A percentile compares a stretch with the other conserved stretches of the same genome.
These are phyloP conservation scores for Datisca glomerata DNA, from an alignment of 306 rosid species.

Conservation along the genomic window DNA sequence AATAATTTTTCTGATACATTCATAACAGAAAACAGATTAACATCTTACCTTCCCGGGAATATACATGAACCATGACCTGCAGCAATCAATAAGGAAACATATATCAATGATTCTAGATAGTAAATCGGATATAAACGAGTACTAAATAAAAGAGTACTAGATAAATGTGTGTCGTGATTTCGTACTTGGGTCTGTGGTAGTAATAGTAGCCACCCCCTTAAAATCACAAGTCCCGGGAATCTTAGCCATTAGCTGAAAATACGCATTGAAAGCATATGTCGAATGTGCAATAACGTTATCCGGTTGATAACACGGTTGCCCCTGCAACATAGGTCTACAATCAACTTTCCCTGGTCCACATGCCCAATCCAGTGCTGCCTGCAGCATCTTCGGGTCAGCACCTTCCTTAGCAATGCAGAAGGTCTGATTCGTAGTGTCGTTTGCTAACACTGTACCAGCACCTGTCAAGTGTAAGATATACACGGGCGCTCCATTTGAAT, in stretches of 20 bases:
- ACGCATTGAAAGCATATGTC: conserved; percentile 81
- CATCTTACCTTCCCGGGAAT: conserved; percentile 67
- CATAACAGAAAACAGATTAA: neutral
- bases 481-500: conserved; percentile 56
- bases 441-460: conserved; percentile 68
- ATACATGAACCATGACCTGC: conserved; percentile 73
- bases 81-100: conserved; percentile 12
- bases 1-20: neutral
- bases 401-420: conserved; percentile 74
- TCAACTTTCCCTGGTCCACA: conserved; percentile 97
- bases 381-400: conserved; percentile 68
- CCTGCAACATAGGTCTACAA: conserved; percentile 74
- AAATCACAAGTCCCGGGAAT: conserved; percentile 82
- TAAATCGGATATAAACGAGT: no score
- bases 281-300: conserved; percentile 64
- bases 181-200: conserved; percentile 88
- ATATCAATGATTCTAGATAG: no score
- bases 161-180: conserved; percentile 4
- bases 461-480: conserved; percentile 74
- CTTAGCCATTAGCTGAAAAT: conserved; percentile 73
- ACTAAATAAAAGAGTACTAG: no score
- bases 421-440: conserved; percentile 85
- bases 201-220: conserved; percentile 78
- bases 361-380: conserved; percentile 95
- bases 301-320: conserved; percentile 71